phyloP scores from a whole-genome alignment of 495 filamentous ascomycete species.

The Neurospora sp. region DNA sequence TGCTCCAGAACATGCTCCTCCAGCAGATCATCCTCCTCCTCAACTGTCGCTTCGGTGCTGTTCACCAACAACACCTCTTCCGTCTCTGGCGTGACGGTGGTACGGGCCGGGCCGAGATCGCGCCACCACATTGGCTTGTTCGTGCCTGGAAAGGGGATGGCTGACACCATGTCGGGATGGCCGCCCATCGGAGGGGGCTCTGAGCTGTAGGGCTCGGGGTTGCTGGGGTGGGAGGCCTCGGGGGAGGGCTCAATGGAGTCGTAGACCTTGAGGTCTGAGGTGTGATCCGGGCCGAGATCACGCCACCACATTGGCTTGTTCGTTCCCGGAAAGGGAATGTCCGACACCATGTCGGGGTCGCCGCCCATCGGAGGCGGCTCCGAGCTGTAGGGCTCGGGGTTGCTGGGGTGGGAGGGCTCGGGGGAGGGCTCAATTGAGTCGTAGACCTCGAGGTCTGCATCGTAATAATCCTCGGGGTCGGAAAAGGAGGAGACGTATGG shows the following conservation, averaged over 20 bases:
- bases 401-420: background rate
- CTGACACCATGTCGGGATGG: background rate
- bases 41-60: no score
- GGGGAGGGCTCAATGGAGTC: background rate
- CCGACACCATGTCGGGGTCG: background rate
- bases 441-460: background rate
- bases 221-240: background rate
- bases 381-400: background rate
- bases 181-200: background rate
- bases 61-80: background rate
- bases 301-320: background rate
- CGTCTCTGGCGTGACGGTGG: background rate
- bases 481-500: background rate
- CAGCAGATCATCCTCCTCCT: background rate
- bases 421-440: background rate
- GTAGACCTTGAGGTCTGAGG: background rate
- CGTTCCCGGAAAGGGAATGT: background rate
- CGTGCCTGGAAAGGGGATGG: background rate
- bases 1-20: background rate
- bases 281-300: background rate
- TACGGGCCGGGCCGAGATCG: background rate
- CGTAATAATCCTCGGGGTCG: background rate
- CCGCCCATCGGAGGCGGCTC: background rate
- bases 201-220: background rate
- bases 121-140: background rate